Evolutionary conservation across 2,329 filamentous ascomycete species (phyloP).

Genomic region (Cercospora sesami): DNA sequence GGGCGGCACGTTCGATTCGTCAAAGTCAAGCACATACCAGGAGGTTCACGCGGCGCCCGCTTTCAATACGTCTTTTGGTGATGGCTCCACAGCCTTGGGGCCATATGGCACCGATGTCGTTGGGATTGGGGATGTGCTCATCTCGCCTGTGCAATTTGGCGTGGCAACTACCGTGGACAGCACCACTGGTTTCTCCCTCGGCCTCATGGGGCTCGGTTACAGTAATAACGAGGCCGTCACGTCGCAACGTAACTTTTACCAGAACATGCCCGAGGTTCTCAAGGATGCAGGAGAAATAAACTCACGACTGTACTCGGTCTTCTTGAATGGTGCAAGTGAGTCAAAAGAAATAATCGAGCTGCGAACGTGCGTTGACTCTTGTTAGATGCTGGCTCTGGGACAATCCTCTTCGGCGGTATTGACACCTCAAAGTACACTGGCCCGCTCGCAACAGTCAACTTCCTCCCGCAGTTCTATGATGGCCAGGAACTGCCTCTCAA

Average conservation of each 20-base stretch:
- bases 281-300: slow-evolving; percentile 36
- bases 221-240: slow-evolving; percentile 32
- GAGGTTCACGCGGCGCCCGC: slow-evolving; percentile 28
- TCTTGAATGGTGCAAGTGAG: slow-evolving; percentile 33
- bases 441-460: slow-evolving; percentile 36
- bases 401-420: slow-evolving; percentile 41
- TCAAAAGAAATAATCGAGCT: not conserved
- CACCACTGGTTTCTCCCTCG: slow-evolving; percentile 35
- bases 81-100: slow-evolving; percentile 32
- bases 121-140: slow-evolving; percentile 33
- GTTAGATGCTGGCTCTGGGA: slow-evolving; percentile 29
- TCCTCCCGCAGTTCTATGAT: slow-evolving; percentile 29
- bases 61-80: slow-evolving; percentile 36
- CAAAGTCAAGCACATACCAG: slow-evolving; percentile 33
- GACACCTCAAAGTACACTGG: slow-evolving; percentile 37
- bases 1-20: slow-evolving; percentile 35
- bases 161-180: slow-evolving; percentile 33
- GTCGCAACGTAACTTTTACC: slow-evolving; percentile 29
- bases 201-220: slow-evolving; percentile 39
- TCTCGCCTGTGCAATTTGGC: slow-evolving; percentile 37
- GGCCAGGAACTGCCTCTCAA: slow-evolving; percentile 23
- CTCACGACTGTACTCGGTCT: slow-evolving; percentile 37
- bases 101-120: slow-evolving; percentile 36
- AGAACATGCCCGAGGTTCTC: slow-evolving; percentile 38
- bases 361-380: not conserved